A percentile compares a stretch with the other conserved stretches of the same genome.
These are phyloP conservation scores for Theobroma cacao DNA, from an alignment of 345 rosid species.

Conservation along the genomic window DNA sequence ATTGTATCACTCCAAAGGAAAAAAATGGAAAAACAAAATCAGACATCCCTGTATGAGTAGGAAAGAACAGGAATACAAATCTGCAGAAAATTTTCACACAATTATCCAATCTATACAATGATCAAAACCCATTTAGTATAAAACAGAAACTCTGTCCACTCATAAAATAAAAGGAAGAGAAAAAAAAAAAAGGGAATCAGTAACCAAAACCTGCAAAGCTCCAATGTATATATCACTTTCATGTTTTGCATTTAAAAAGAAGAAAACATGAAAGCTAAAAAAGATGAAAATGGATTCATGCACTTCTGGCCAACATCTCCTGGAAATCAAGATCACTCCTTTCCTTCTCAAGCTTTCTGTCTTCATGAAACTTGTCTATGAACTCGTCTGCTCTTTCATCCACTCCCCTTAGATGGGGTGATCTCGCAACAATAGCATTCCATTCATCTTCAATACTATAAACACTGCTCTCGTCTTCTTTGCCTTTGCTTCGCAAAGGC, in stretches of 20 bases:
- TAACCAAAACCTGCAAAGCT: background rate
- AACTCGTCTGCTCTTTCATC: constrained; percentile 90
- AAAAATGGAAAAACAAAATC: background rate
- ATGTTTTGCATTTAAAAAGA: background rate
- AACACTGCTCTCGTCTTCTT: constrained; percentile 28
- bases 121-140: background rate
- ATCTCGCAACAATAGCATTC: constrained; percentile 67
- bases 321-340: constrained; percentile 56
- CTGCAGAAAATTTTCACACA: background rate
- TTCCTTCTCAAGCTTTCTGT: constrained; percentile 63
- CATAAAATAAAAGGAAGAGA: background rate
- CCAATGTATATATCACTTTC: background rate
- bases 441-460: constrained; percentile 74
- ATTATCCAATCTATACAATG: background rate
- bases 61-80: background rate
- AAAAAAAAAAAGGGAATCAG: background rate
- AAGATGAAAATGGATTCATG: constrained; percentile 13
- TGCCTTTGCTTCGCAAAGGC: background rate
- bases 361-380: constrained; percentile 58
- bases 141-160: background rate
- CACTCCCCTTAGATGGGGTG: constrained; percentile 75
- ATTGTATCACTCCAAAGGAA: background rate
- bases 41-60: background rate
- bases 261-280: constrained; percentile 1
- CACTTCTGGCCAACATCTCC: constrained; percentile 69